phyloP scores from a whole-genome alignment of 2,329 filamentous ascomycete genomes.

The Coniochaeta sp. region DNA sequence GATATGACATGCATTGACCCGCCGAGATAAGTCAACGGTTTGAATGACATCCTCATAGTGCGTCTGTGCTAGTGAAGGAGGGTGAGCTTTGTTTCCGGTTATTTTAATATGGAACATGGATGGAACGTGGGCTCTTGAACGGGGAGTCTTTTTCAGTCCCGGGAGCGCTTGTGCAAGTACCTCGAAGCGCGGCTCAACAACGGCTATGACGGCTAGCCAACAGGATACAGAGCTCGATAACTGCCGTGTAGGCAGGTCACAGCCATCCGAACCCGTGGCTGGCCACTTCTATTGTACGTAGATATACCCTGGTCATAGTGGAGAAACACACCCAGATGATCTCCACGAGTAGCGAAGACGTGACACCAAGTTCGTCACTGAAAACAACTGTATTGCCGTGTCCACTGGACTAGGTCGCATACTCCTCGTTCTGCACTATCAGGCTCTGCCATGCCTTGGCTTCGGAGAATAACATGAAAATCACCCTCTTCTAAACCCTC shows the following conservation, averaged over 20 bases:
- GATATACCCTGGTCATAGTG: not conserved
- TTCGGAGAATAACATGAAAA: slow-evolving; percentile 12
- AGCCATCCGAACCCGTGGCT: not conserved
- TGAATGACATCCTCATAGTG: not conserved
- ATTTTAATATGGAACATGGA: slow-evolving; percentile 16
- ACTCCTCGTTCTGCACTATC: slow-evolving; percentile 1
- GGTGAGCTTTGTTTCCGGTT: slow-evolving; percentile 8
- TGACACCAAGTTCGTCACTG: not conserved
- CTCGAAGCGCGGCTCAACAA: not conserved
- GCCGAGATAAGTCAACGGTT: not conserved
- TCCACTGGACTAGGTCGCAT: slow-evolving; percentile 3
- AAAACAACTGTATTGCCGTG: slow-evolving; percentile 7
- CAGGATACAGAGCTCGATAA: not conserved
- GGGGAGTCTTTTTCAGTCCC: not conserved
- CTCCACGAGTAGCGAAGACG: not conserved
- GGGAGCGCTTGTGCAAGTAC: not conserved
- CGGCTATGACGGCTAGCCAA: not conserved
- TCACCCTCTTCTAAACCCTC: slow-evolving; percentile 3
- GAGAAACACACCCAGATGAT: not conserved
- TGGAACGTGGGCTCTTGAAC: slow-evolving; percentile 12
- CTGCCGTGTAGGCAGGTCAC: not conserved
- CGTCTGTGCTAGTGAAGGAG: not conserved
- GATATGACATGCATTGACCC: not conserved
- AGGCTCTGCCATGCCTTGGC: slow-evolving; percentile 1
- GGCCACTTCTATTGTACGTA: not conserved